These are phyloP conservation scores for Oehlia diaphana DNA, from an alignment of 192 early-diverging fungal genomes.

Conservation along the genomic window DNA sequence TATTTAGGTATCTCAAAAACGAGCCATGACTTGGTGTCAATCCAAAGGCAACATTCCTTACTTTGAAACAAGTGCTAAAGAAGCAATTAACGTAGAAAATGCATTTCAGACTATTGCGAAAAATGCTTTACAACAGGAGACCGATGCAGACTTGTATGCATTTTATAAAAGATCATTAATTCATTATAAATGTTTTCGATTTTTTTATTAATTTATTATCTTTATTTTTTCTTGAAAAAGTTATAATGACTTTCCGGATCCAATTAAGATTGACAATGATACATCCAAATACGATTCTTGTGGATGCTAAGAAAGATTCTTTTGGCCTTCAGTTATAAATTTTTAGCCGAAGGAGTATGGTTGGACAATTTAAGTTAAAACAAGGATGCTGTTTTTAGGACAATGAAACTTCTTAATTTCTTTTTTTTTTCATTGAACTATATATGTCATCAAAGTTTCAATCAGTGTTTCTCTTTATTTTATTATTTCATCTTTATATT, in stretches of 20 bases:
- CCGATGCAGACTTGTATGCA: conserved; percentile 79
- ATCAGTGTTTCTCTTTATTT: not conserved
- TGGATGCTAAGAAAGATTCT: not conserved
- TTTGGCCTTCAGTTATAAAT: not conserved
- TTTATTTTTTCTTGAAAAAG: conserved; percentile 20
- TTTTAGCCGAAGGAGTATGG: not conserved
- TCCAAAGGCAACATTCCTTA: conserved; percentile 93
- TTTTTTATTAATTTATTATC: not conserved
- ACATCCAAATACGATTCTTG: conserved; percentile 40
- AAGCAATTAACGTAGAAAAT: conserved; percentile 96
- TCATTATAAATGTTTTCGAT: conserved; percentile 13
- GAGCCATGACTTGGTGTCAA: conserved; percentile 95
- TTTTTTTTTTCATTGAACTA: not conserved
- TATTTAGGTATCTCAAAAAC: conserved; percentile 86
- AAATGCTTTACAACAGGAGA: conserved; percentile 93
- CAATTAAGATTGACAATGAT: conserved; percentile 86
- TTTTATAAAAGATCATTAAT: not conserved
- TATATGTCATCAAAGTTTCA: not conserved
- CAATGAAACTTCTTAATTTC: not conserved
- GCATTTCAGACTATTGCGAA: conserved; percentile 96
- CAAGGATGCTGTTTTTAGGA: too few species aligned
- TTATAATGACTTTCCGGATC: conserved; percentile 83
- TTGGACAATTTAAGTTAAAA: not conserved
- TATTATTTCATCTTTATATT: not conserved
- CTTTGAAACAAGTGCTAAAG: conserved; percentile 99